Conservation (phyloP, 2,329 filamentous ascomycete genomes). For the Epichloe brachyelytri region DNA sequence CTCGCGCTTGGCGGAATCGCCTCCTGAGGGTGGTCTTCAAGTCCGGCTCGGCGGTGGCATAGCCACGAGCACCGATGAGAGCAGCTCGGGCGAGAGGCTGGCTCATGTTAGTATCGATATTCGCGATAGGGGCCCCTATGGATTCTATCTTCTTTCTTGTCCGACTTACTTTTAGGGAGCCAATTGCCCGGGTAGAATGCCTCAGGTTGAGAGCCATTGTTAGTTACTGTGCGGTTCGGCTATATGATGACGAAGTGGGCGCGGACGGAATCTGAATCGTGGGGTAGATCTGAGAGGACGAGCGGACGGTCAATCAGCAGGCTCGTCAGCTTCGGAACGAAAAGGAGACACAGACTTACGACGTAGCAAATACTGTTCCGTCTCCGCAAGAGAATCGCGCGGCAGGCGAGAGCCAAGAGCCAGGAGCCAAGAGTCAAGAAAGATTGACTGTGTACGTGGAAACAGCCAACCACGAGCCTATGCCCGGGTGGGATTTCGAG, state of each 20-base stretch:
- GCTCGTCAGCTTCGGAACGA: neutral
- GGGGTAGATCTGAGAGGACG: conserved; percentile 1
- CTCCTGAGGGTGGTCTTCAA: conserved; percentile 78
- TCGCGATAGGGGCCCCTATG: neutral
- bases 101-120: neutral
- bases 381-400: neutral
- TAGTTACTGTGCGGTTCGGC: conserved; percentile 3
- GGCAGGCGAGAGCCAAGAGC: too few relatives aligned
- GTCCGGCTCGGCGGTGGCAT: conserved; percentile 71
- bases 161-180: conserved; percentile 48
- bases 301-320: conserved; percentile 1
- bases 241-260: conserved; percentile 1
- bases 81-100: conserved; percentile 15
- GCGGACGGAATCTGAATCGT: conserved; percentile 1
- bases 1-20: conserved; percentile 83
- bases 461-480: neutral
- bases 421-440: neutral
- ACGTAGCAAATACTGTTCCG: neutral
- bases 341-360: neutral
- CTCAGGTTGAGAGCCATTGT: conserved; percentile 53
- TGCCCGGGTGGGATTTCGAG: neutral
- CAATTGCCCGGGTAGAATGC: conserved; percentile 48
- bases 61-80: conserved; percentile 34
- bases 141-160: neutral
- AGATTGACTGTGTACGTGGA: neutral